Percentiles rank a stretch among this genome's conserved stretches.
Evolutionary conservation across 768 basidiomycete species (phyloP).

Genomic region (Pulveroboletus sp.): DNA sequence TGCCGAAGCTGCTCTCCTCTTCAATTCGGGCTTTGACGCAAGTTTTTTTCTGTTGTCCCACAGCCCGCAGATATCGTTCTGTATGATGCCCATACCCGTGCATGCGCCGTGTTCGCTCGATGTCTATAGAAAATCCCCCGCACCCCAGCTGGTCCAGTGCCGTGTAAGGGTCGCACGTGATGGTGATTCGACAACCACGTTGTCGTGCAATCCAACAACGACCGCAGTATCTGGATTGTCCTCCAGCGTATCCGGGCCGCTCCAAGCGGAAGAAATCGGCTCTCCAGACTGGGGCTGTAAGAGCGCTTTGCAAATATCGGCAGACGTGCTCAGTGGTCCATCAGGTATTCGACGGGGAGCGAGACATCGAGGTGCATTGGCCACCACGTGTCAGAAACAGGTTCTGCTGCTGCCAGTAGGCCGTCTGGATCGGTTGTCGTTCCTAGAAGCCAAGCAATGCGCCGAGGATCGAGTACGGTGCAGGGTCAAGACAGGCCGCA

Average conservation of each 20-base stretch:
- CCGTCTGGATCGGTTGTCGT: constrained; percentile 16
- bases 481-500: neutral
- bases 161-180: too few relatives aligned
- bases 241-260: neutral
- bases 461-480: neutral
- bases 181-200: neutral
- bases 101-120: too few relatives aligned
- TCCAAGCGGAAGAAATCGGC: constrained; percentile 2
- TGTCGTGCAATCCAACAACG: neutral
- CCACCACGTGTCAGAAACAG: constrained; percentile 18
- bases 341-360: too few relatives aligned
- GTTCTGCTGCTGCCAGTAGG: constrained; percentile 8
- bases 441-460: constrained; percentile 20
- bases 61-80: constrained; percentile 73
- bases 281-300: neutral
- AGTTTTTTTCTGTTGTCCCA: constrained; percentile 81
- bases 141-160: too few relatives aligned
- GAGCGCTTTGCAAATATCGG: neutral
- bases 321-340: neutral
- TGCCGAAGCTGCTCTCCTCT: constrained; percentile 66
- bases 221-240: neutral
- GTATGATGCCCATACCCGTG: constrained; percentile 86
- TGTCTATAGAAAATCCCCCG: too few relatives aligned
- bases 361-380: too few relatives aligned
- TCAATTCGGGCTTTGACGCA: constrained; percentile 92